phyloP scores from a whole-genome alignment of 2,329 filamentous ascomycete species.

The Arthroderma sp. region DNA sequence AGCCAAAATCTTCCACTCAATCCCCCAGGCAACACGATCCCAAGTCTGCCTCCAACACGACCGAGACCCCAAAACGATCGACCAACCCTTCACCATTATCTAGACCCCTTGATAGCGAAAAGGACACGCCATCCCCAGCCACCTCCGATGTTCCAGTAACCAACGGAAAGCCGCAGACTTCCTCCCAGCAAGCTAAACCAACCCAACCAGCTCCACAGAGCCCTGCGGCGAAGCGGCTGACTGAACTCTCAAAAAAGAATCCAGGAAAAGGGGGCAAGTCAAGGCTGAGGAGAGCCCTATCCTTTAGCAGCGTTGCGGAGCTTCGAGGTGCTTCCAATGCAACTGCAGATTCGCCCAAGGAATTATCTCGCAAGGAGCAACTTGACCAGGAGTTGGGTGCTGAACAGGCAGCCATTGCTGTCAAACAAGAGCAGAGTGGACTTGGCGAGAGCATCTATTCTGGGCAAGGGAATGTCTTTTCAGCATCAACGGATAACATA shows the following conservation, averaged over 20 bases:
- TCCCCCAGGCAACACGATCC: not conserved
- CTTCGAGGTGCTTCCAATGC: slow-evolving; percentile 61
- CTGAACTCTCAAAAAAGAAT: slow-evolving; percentile 75
- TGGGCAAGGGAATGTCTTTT: slow-evolving; percentile 69
- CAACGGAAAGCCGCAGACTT: slow-evolving; percentile 29
- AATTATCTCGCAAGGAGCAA: slow-evolving; percentile 52
- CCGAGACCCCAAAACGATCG: slow-evolving; percentile 53
- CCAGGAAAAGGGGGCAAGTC: slow-evolving; percentile 69
- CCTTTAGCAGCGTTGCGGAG: slow-evolving; percentile 90
- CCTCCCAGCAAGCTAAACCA: slow-evolving; percentile 16
- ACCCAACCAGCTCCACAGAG: slow-evolving; percentile 33
- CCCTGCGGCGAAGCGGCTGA: slow-evolving; percentile 69
- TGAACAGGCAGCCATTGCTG: slow-evolving; percentile 81
- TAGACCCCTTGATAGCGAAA: slow-evolving; percentile 52
- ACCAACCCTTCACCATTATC: slow-evolving; percentile 61
- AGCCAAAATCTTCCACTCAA: not conserved
- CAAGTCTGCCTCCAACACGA: slow-evolving; percentile 22
- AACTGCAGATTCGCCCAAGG: slow-evolving; percentile 45
- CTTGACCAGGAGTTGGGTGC: slow-evolving; percentile 59
- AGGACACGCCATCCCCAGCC: slow-evolving; percentile 22
- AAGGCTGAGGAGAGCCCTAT: slow-evolving; percentile 78
- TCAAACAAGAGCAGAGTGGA: slow-evolving; percentile 81
- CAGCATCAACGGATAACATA: slow-evolving; percentile 85
- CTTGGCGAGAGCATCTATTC: slow-evolving; percentile 91
- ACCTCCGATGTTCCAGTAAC: slow-evolving; percentile 20